Evolutionary conservation across 495 filamentous ascomycete species (phyloP).

Genomic region (Clohesyomyces aquaticus): DNA sequence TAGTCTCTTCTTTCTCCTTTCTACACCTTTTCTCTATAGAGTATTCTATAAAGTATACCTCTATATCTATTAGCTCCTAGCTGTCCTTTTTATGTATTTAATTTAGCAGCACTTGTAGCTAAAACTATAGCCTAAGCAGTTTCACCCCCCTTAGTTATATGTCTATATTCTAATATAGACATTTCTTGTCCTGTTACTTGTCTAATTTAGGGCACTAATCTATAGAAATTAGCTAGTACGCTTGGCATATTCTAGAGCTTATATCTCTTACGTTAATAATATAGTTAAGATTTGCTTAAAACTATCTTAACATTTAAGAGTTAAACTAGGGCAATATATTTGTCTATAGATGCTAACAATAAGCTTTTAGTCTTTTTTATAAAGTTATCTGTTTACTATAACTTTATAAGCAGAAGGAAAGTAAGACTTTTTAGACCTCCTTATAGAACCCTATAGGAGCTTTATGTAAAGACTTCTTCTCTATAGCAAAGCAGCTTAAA

Average conservation of each 20-base stretch:
- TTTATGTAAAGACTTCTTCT: conserved; percentile 10
- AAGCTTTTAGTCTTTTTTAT: conserved; percentile 12
- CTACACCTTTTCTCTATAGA: conserved; percentile 12
- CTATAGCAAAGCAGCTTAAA: background rate
- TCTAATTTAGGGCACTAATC: conserved; percentile 8
- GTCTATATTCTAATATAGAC: conserved; percentile 11
- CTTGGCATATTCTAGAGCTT: conserved; percentile 6
- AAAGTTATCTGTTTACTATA: conserved; percentile 10
- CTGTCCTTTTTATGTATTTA: conserved; percentile 7
- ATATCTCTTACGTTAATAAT: conserved; percentile 7
- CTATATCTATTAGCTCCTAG: conserved; percentile 1
- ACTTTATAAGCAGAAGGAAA: conserved; percentile 5
- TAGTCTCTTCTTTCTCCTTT: conserved; percentile 12
- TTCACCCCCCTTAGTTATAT: conserved; percentile 12
- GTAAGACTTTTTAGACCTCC: conserved; percentile 4
- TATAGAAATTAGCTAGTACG: conserved; percentile 8
- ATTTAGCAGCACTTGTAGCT: conserved; percentile 9
- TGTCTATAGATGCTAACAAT: conserved; percentile 7
- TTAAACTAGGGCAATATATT: conserved; percentile 7
- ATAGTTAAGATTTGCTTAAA: conserved; percentile 5
- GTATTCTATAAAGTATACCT: conserved; percentile 8
- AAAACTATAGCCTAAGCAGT: conserved; percentile 12
- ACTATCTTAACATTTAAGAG: conserved; percentile 3
- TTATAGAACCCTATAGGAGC: conserved; percentile 6
- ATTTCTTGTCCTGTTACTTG: conserved; percentile 10